A percentile compares a stretch with the other conserved stretches of the same genome.
Evolutionary conservation across 2,329 filamentous ascomycete genomes (phyloP).

Genomic region (Colletotrichum sp.): DNA sequence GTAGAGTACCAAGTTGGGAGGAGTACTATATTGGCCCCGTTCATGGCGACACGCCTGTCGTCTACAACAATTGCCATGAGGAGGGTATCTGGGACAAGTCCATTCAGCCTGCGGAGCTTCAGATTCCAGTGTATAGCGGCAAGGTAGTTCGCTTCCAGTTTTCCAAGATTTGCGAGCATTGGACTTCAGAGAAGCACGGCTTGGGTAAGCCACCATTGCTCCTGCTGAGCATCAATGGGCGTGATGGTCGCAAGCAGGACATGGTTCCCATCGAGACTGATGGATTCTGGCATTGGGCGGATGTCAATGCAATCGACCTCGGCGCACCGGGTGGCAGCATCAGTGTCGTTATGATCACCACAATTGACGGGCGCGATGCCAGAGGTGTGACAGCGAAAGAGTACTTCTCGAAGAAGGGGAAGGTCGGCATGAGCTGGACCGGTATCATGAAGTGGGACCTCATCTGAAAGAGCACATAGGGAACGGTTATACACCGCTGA

Average conservation of each 20-base stretch:
- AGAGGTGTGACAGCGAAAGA: slow-evolving; percentile 55
- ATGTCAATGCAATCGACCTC: slow-evolving; percentile 70
- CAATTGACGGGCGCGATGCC: slow-evolving; percentile 49
- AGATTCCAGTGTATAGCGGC: slow-evolving; percentile 64
- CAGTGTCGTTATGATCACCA: slow-evolving; percentile 65
- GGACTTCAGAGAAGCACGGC: slow-evolving; percentile 74
- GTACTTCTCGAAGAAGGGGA: slow-evolving; percentile 47
- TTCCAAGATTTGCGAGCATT: slow-evolving; percentile 80
- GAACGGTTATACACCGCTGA: neutral
- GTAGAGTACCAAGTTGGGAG: slow-evolving; percentile 73
- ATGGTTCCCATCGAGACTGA: slow-evolving; percentile 77
- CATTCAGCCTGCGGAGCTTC: slow-evolving; percentile 64
- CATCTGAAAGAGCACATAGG: slow-evolving; percentile 31
- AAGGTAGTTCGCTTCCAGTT: slow-evolving; percentile 79
- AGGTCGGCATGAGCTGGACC: slow-evolving; percentile 49
- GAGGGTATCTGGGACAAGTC: slow-evolving; percentile 62
- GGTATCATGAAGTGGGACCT: slow-evolving; percentile 55
- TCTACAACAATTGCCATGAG: slow-evolving; percentile 47
- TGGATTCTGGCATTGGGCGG: slow-evolving; percentile 81
- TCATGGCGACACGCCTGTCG: slow-evolving; percentile 50
- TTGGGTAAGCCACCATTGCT: slow-evolving; percentile 71
- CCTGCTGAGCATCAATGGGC: slow-evolving; percentile 69
- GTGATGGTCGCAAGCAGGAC: slow-evolving; percentile 71
- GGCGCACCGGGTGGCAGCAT: slow-evolving; percentile 74
- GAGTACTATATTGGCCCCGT: slow-evolving; percentile 76